Conservation (phyloP, 2,329 filamentous ascomycete genomes). For the Ophiostoma sp. region DNA sequence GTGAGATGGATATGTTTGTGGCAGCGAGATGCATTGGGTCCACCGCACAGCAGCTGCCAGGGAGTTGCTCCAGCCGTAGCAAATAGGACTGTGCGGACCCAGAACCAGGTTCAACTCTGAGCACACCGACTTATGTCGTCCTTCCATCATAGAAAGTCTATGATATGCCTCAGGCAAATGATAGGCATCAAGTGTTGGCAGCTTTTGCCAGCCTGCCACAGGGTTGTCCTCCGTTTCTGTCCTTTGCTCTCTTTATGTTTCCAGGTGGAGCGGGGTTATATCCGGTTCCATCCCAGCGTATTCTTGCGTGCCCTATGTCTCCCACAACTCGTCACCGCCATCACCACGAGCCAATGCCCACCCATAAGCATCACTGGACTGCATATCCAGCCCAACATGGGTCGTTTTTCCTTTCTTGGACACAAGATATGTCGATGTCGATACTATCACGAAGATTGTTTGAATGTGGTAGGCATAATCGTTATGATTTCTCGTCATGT, state of each 20-base stretch:
- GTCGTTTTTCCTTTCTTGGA: too few relatives aligned
- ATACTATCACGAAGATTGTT: neutral
- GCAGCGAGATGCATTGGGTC: neutral
- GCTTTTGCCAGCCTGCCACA: neutral
- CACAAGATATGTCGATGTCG: neutral
- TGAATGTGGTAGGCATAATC: neutral
- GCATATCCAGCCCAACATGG: neutral
- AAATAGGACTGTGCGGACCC: neutral
- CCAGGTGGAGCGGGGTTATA: slow-evolving; percentile 1
- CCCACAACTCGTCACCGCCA: neutral
- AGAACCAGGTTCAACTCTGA: neutral
- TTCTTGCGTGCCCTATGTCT: neutral
- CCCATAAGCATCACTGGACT: neutral
- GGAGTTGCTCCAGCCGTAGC: neutral
- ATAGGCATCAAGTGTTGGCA: neutral
- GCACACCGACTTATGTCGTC: neutral
- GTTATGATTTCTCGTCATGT: neutral
- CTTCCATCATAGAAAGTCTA: neutral
- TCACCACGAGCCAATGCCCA: neutral
- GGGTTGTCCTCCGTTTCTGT: neutral
- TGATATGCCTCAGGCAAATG: neutral
- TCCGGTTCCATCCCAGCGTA: neutral
- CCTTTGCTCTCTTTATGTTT: neutral
- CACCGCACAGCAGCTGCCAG: neutral
- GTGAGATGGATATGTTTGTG: neutral